Base-by-base conservation (phyloP, 2,329 filamentous ascomycete genomes). In the Paraphaeosphaeria sporulosa region DNA sequence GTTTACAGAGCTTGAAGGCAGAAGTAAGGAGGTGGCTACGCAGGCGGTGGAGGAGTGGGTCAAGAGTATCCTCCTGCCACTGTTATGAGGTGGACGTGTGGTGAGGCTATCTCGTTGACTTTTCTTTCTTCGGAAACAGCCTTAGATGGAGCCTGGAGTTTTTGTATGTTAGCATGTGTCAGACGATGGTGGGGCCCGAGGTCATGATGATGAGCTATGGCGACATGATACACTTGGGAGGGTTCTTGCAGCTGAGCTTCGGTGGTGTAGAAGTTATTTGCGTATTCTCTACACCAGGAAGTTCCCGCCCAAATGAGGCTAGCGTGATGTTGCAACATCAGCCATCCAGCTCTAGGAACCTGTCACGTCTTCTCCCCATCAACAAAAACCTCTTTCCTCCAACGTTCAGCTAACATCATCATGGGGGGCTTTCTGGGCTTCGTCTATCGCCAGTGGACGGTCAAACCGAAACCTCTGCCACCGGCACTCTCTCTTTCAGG, bases 401-500 rank as follows among this genome's bases (percentile, higher is more conserved):
- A 36, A 17, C 19, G 7, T 36, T 10, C 9, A 9, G 15, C 12
- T 9, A 27, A 27, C 15, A 13, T 17, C 42, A 56, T 6, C 34
- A 64, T 64, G 64, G 64, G 64, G 8, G 64, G 64, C 21, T 57
- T 63, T 23, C 36, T 68, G 17, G 60, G 59, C 4, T 68, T 68
- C 49, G 25, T 58, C 49, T 59, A 53, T n/a, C 58, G 55, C 4
- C 65, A 68, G 34, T 51, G 59, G 51, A 65, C 62, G 1, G 59
- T 58, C 55, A 68, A 60, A 42, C 64, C 64, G n/a, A 56, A 61
- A 42, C 57, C 64, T 9, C 62, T 65, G 3, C 51, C 62, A 2
- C 10, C 58, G 34, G 15, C 34, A n/a, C 49, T 55, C 5, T 56
- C 50, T 2, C 58, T 84, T 50, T 75, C 73, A 9, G 79, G 80